Conservation (phyloP, 192 early-diverging fungal species). For the Coemansia sp. region DNA sequence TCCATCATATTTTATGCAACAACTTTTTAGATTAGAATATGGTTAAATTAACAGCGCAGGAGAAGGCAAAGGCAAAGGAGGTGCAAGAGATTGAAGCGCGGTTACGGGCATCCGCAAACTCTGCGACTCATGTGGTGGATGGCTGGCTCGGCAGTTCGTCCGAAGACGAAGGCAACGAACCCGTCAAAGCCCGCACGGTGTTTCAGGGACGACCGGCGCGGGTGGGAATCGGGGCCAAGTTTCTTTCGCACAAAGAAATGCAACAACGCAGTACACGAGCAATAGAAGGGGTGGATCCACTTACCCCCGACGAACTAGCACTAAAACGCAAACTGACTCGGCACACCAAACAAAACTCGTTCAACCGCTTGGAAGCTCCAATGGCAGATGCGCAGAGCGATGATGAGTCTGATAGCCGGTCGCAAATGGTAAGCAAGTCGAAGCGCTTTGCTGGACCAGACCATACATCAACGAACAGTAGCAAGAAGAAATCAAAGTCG, state of each 20-base stretch:
- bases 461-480: neutral
- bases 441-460: neutral
- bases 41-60: conserved; percentile 25
- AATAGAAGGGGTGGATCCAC: conserved; percentile 3
- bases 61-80: conserved; percentile 36
- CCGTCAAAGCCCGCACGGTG: conserved; percentile 31
- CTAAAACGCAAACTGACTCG: conserved; percentile 41
- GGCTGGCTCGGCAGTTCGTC: conserved; percentile 24
- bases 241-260: conserved; percentile 47
- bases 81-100: conserved; percentile 48
- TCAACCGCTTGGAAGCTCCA: neutral
- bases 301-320: conserved; percentile 27
- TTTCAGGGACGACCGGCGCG: conserved; percentile 47
- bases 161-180: conserved; percentile 9
- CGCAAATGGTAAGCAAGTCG: conserved; percentile 12
- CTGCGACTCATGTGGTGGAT: conserved; percentile 36
- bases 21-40: neutral
- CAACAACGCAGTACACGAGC: neutral
- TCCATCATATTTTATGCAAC: neutral
- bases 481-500: conserved; percentile 24
- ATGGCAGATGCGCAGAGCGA: neutral
- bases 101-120: conserved; percentile 47
- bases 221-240: conserved; percentile 49
- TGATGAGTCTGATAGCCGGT: conserved; percentile 22
- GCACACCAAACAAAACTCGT: neutral